Base-by-base conservation (phyloP, 768 basidiomycete species). In the Boletus tylopilopsis region DNA sequence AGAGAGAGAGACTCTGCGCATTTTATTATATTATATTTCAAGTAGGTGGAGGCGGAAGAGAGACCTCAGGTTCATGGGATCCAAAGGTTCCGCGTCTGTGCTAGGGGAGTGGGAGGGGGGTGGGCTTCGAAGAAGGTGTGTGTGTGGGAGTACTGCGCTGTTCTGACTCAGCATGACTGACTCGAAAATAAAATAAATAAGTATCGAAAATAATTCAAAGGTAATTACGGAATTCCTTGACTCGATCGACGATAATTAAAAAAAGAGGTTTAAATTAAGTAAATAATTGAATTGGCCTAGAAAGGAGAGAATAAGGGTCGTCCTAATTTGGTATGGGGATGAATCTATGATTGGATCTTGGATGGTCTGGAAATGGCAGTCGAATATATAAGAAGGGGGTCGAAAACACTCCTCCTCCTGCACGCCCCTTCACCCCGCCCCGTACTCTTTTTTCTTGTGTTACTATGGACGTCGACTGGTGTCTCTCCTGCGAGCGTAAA, bases 381-480 rank as follows among this genome's bases (percentile, higher is more conserved):
- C 29, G 52, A 45, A 59, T 56, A 59, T 69, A 68, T 67, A 67
- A 67, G 53, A 53, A 56, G 54, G 52, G 47, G 34, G 42, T 12
- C n/a, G 18, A 24, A 46, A 29, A 43, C 34, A 11, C 37, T 35
- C 22, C 18, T 43, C 49, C 40, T 44, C 39, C 47, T 60, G 45
- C 43, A 53, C 63, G 46, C 53, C 54, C 61, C 45, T 30, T 12
- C 29, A 22, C 48, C 63, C 40, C 50, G 47, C 49, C 49, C 46
- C 19, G 21, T n/a, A 2, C 21, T 24, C 12, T 55, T 64, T 58
- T 64, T 54, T 47, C 40, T 50, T 22, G 30, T 47, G 11, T 3
- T 1, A 65, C 68, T 58, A 80, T 84, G 76, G 84, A 85, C 68
- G 75, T 77, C 56, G 79, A 85, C 71, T 85, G 82, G 82, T 89